Percentiles rank a stretch among this genome's conserved stretches.
Evolutionary conservation across 306 rosid genomes (phyloP).

Genomic region (Amphicarpaea edgeworthii): DNA sequence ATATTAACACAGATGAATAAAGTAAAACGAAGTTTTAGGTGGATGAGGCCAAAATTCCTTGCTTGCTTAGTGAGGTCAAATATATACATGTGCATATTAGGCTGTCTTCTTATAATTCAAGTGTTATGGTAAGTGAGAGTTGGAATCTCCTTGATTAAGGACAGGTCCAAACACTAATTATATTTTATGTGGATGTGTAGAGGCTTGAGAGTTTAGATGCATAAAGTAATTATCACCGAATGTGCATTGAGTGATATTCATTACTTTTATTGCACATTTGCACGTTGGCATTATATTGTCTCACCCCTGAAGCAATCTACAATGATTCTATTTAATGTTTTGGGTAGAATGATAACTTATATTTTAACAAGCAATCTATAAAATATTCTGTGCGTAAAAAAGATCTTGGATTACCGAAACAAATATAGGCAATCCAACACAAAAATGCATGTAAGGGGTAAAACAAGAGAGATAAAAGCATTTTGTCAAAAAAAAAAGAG

Average conservation of each 20-base stretch:
- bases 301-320: constrained; percentile 41
- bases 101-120: neutral
- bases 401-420: neutral
- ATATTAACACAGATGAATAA: too few species aligned
- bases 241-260: constrained; percentile 30
- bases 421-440: neutral
- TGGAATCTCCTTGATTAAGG: constrained; percentile 22
- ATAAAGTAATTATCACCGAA: constrained; percentile 28
- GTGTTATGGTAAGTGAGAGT: constrained; percentile 23
- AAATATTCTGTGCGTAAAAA: neutral
- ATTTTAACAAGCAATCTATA: constrained; percentile 11
- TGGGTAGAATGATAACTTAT: constrained; percentile 1
- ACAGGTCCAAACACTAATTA: neutral
- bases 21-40: neutral
- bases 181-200: constrained; percentile 27
- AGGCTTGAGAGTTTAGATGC: neutral
- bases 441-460: neutral
- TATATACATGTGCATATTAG: neutral
- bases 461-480: neutral
- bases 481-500: too few species aligned
- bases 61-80: neutral
- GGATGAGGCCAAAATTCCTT: constrained; percentile 1
- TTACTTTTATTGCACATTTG: constrained; percentile 34
- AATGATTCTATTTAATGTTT: constrained; percentile 34
- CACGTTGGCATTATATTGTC: constrained; percentile 47